A percentile compares a stretch with the other conserved stretches of the same genome.
Evolutionary conservation across 2,329 filamentous ascomycete species (phyloP).

Genomic region (Aspergillus viridinutans): DNA sequence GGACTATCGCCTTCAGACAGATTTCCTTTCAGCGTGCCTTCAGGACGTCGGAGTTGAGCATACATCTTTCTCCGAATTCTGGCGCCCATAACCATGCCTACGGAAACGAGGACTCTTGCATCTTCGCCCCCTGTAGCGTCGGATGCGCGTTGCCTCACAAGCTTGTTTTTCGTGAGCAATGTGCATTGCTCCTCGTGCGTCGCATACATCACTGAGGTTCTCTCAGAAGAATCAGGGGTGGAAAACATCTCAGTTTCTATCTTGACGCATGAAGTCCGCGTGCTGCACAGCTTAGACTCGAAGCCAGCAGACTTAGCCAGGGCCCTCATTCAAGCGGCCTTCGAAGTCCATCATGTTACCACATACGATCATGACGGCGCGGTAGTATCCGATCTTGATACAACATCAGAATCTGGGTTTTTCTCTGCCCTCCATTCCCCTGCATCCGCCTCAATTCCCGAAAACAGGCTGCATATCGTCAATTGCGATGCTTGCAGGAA

Average conservation of each 20-base stretch:
- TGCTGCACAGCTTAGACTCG: constrained; percentile 33
- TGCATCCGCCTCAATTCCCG: constrained; percentile 15
- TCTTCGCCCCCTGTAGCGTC: constrained; percentile 9
- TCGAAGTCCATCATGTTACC: constrained; percentile 44
- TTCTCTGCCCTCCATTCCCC: constrained; percentile 18
- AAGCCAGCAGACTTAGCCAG: constrained; percentile 31
- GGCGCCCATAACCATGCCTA: neutral
- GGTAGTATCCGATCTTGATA: constrained; percentile 34
- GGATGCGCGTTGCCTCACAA: constrained; percentile 14
- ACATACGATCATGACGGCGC: constrained; percentile 33
- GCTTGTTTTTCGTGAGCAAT: constrained; percentile 44
- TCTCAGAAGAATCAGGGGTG: constrained; percentile 34
- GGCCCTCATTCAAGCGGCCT: constrained; percentile 42
- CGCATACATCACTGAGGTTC: constrained; percentile 42
- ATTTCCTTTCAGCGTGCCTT: neutral
- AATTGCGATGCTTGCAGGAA: constrained; percentile 50
- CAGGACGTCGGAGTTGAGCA: neutral
- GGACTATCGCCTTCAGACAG: neutral
- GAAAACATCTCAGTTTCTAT: constrained; percentile 40
- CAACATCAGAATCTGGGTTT: constrained; percentile 21
- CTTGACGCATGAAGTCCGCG: constrained; percentile 41
- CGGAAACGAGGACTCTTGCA: neutral
- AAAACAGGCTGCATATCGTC: constrained; percentile 40
- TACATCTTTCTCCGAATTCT: neutral
- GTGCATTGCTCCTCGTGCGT: constrained; percentile 49